Base-by-base conservation (phyloP, 129 eudicot genomes). In the Mikania micrantha region DNA sequence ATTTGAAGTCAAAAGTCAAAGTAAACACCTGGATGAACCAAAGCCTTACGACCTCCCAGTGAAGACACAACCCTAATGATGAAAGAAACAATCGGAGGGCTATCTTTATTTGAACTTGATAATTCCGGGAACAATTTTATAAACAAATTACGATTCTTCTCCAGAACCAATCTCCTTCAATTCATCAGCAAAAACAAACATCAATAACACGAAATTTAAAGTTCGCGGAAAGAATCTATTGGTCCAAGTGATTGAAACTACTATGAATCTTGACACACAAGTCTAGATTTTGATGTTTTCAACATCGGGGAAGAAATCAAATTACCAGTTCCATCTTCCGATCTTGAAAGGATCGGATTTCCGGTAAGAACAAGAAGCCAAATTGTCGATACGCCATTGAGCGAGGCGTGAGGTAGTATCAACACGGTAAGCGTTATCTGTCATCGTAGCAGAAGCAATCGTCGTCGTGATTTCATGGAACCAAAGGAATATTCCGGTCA, bases 271-370 rank as follows among this genome's bases (percentile, higher is more conserved):
- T 28, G 32, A 9, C 32, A 50, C 21, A 15, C 11, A 4, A n/a
- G n/a, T n/a, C n/a, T n/a, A n/a, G n/a, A n/a, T n/a, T n/a, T n/a
- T n/a, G n/a, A n/a, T n/a, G n/a, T n/a, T n/a, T n/a, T n/a, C n/a
- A n/a, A n/a, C n/a, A n/a, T n/a, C n/a, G n/a, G n/a, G n/a, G n/a
- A n/a, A n/a, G n/a, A n/a, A n/a, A n/a, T n/a, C n/a, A n/a, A 54
- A 74, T 36, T 21, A 92, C 98, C 98, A 92, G 64, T 88, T 92
- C 96, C 96, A 92, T 53, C 74, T 81, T 16, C 96, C 98, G 80
- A 92, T 85, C 83, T 80, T 85, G 83, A 92, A 92, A 77, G 96
- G 96, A 84, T 92, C 98, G 41, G 98, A 92, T 71, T 87, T 89
- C 4, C 98, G 75, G 63, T 88, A 88, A 9, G 89, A 79, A 52